These are phyloP conservation scores for Trichoderma guizhouense DNA, from an alignment of 2,329 filamentous ascomycete genomes.

Conservation along the genomic window DNA sequence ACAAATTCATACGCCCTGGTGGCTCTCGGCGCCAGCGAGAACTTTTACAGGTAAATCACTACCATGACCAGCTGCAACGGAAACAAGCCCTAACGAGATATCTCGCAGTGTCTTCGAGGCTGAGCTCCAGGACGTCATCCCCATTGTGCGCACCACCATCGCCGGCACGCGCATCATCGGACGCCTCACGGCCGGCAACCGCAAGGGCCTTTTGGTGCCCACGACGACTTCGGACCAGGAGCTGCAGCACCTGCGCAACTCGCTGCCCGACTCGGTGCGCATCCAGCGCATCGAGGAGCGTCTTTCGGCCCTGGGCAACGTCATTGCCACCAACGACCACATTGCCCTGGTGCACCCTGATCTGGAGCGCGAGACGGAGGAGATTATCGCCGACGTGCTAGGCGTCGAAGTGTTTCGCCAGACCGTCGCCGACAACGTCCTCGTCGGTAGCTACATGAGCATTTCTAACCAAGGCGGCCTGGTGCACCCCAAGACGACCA, in stretches of 20 bases:
- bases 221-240: conserved; percentile 97
- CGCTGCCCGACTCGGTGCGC: conserved; percentile 83
- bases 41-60: conserved; percentile 80
- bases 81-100: neutral
- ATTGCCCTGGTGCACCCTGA: conserved; percentile 96
- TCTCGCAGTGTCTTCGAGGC: conserved; percentile 83
- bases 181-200: conserved; percentile 91
- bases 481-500: conserved; percentile 93
- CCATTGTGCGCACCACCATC: conserved; percentile 94
- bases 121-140: conserved; percentile 94
- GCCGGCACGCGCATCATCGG: conserved; percentile 95
- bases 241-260: conserved; percentile 93
- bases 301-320: conserved; percentile 90
- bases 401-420: conserved; percentile 89
- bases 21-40: conserved; percentile 91
- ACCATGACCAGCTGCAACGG: neutral
- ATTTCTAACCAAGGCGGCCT: conserved; percentile 94
- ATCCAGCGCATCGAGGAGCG: conserved; percentile 98
- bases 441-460: conserved; percentile 95
- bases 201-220: conserved; percentile 92
- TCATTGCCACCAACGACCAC: conserved; percentile 95
- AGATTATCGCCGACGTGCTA: conserved; percentile 93
- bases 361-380: conserved; percentile 94
- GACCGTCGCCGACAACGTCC: conserved; percentile 94
- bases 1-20: conserved; percentile 97